A percentile compares a stretch with the other conserved stretches of the same genome.
phyloP scores from a whole-genome alignment of 495 filamentous ascomycete species.

The Talaromyces nanjingensis region DNA sequence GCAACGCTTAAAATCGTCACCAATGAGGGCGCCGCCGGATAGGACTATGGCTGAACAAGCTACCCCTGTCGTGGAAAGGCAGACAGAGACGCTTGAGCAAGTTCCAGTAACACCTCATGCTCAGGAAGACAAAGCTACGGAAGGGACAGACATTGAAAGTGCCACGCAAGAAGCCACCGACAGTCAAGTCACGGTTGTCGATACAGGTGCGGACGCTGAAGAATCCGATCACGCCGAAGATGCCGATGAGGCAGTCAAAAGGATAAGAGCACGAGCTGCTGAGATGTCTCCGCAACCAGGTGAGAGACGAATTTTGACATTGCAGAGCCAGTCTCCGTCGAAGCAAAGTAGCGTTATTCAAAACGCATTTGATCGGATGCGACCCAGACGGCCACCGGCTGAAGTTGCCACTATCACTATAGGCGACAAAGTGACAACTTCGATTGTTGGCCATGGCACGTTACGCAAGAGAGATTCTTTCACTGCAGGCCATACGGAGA shows the following conservation, averaged over 20 bases:
- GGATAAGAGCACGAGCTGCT: constrained; percentile 7
- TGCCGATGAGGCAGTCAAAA: constrained; percentile 3
- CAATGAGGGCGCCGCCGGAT: not conserved
- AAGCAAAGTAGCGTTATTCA: constrained; percentile 45
- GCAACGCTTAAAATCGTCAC: constrained; percentile 5
- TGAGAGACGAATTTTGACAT: constrained; percentile 13
- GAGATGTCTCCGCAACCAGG: constrained; percentile 1
- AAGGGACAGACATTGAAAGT: not conserved
- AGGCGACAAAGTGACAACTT: constrained; percentile 67
- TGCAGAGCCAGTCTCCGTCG: constrained; percentile 16
- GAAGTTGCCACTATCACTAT: constrained; percentile 87
- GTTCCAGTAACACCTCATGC: not conserved
- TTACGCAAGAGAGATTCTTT: constrained; percentile 31
- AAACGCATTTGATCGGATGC: constrained; percentile 62
- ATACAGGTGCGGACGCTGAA: constrained; percentile 15
- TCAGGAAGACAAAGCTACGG: not conserved
- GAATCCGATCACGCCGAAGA: constrained; percentile 7
- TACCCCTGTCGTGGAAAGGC: not conserved
- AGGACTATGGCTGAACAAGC: constrained; percentile 2
- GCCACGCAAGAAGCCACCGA: not conserved
- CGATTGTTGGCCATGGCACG: constrained; percentile 45
- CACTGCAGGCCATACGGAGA: constrained; percentile 12
- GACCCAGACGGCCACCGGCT: constrained; percentile 54
- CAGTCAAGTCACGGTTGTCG: not conserved
- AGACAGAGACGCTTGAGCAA: not conserved